A percentile compares a stretch with the other conserved stretches of the same genome.
These are phyloP conservation scores for Naegleria lovaniensis DNA, from an alignment of 208 protist genomes.

Conservation along the genomic window DNA sequence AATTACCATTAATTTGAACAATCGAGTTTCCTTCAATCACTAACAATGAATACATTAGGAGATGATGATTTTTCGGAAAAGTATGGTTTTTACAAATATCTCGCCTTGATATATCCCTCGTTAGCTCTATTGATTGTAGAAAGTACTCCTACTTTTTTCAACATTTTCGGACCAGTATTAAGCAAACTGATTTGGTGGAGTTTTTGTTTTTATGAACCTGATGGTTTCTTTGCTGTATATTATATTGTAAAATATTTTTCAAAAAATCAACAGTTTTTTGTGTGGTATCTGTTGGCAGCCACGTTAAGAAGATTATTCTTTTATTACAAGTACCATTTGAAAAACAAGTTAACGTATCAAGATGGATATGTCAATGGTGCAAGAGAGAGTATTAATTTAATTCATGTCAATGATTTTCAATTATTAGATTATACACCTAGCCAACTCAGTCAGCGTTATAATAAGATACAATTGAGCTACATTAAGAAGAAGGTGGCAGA, in stretches of 20 bases:
- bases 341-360: background rate
- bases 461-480: background rate
- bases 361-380: background rate
- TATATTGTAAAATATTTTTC: background rate
- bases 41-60: background rate
- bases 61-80: background rate
- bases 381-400: background rate
- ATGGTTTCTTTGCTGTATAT: background rate
- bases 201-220: background rate
- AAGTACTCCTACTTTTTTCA: background rate
- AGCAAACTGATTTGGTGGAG: background rate
- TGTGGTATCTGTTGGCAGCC: background rate
- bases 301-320: background rate
- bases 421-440: background rate
- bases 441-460: background rate
- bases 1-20: no score
- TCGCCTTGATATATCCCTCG: background rate
- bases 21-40: no score
- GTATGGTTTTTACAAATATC: background rate
- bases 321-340: slow-evolving; percentile 5
- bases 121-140: background rate
- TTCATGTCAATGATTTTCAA: background rate
- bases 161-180: background rate
- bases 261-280: background rate
- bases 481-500: background rate